Evolutionary conservation across 2,329 filamentous ascomycete genomes (phyloP).

Genomic region (Apiospora rasikravindrae): DNA sequence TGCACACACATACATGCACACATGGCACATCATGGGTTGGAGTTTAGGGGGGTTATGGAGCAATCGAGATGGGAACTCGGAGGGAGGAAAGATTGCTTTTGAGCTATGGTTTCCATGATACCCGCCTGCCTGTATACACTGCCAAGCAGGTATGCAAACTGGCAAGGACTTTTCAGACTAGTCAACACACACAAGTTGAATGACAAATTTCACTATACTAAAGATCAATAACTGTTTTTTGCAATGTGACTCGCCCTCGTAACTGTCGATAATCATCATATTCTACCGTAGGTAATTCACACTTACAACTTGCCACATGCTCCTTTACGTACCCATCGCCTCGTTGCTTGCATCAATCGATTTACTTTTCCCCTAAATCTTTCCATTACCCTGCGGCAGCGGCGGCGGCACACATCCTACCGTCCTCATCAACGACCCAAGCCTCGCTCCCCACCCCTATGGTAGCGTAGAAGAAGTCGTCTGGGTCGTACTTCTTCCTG

Average conservation of each 20-base stretch:
- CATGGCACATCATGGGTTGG: background rate
- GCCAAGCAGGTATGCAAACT: background rate
- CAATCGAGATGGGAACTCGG: background rate
- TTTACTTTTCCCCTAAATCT: no score
- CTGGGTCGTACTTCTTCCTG: slow-evolving; percentile 12
- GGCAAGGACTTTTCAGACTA: background rate
- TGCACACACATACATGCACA: no score
- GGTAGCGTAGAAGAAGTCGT: slow-evolving; percentile 5
- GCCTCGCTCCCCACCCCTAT: background rate
- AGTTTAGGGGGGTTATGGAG: background rate
- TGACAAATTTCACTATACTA: background rate
- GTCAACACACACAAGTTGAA: background rate
- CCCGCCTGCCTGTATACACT: background rate
- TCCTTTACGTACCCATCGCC: no score
- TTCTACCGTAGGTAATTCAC: no score
- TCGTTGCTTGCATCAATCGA: no score
- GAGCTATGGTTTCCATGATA: background rate
- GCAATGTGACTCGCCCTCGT: background rate
- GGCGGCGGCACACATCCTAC: no score
- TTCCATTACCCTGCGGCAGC: no score
- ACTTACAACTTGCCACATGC: no score
- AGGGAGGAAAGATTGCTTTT: background rate
- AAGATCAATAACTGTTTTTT: background rate
- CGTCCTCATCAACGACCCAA: no score
- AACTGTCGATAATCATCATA: background rate